A percentile compares a stretch with the other conserved stretches of the same genome.
Evolutionary conservation across 2,329 filamentous ascomycete species (phyloP).

Genomic region (Fusarium succisae): DNA sequence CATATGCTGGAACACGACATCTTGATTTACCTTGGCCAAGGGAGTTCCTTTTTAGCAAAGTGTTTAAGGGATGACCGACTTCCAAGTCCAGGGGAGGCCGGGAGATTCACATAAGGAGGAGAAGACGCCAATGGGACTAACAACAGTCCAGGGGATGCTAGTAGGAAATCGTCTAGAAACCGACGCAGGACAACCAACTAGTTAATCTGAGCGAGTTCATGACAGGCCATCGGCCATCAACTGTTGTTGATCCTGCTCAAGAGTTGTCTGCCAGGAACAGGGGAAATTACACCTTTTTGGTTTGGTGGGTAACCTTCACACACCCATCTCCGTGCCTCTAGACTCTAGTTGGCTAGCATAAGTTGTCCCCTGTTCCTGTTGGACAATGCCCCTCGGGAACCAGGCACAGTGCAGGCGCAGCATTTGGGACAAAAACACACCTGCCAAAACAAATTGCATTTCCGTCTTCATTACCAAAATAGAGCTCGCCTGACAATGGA

Average conservation of each 20-base stretch:
- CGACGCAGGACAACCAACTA: not conserved
- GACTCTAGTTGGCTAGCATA: slow-evolving; percentile 5
- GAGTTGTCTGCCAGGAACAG: slow-evolving; percentile 4
- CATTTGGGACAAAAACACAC: not conserved
- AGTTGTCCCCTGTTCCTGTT: slow-evolving; percentile 4
- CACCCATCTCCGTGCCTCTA: slow-evolving; percentile 10
- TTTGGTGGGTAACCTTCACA: slow-evolving; percentile 4
- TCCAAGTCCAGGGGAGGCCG: slow-evolving; percentile 5
- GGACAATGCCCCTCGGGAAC: slow-evolving; percentile 12
- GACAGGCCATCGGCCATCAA: not conserved
- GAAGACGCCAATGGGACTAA: slow-evolving; percentile 6
- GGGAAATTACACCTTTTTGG: slow-evolving; percentile 30
- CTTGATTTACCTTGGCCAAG: slow-evolving; percentile 1
- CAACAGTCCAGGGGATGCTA: slow-evolving; percentile 14
- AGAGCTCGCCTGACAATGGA: not conserved
- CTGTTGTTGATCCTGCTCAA: slow-evolving; percentile 3
- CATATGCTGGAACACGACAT: not conserved
- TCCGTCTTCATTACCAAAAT: not conserved
- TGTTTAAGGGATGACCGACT: slow-evolving; percentile 8
- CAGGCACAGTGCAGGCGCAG: slow-evolving; percentile 2
- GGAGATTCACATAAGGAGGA: slow-evolving; percentile 14
- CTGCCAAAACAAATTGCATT: slow-evolving; percentile 26
- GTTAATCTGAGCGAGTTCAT: not conserved
- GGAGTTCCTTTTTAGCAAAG: slow-evolving; percentile 1
- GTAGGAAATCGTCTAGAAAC: not conserved